Base-by-base conservation (phyloP, 1,284 basidiomycete genomes). In the Fomitopsis pinicola region DNA sequence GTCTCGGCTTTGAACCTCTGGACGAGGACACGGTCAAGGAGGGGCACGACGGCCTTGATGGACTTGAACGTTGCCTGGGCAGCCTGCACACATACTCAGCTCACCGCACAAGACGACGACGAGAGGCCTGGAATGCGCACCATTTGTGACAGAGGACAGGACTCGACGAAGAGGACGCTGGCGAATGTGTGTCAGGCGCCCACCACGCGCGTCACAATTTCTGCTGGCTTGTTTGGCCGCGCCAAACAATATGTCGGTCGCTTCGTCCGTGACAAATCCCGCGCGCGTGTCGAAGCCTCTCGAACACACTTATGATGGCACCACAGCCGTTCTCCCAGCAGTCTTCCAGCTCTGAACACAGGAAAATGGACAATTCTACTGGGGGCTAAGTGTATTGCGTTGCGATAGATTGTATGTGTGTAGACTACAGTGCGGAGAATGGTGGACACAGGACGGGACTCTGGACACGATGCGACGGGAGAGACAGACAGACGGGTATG, bases 1-100 rank as follows among this genome's bases (percentile, higher is more conserved):
- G 91, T 90, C 68, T 95, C 94, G 46, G 94, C 82, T 82, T 98
- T 98, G 87, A 97, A 97, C 65, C 96, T 87, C 81, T 98, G 96
- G 63, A 99, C 95, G 64, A 99, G 85, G 66, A 99, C 93, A 68
- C 97, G 93, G 88, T 98, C 97, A 63, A 98, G 82, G 59, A 98
- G 88, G 64, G 97, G 97, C 67, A 95, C 80, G 68, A 98, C 78
- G 59, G 95, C 83, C 81, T 88, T 94, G 86, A 98, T 98, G 69
- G 88, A 91, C 79, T 94, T 96, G 89, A 97, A 94, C 35, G 95
- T 95, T 67, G 88, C 86, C 77, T 89, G 87, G 60, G 87, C 77
- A 78, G 88, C 87, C 86, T 88, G 62, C 38, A 42, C 40, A n/a
- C 44, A n/a, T 2, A 35, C 38, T 59, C 15, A 61, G 48, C 30